Evolutionary conservation across 371 early-diverging fungal species (phyloP), one percentile per base, ranked within the genome.

Genomic region (Rhizomucor pusillus): DNA sequence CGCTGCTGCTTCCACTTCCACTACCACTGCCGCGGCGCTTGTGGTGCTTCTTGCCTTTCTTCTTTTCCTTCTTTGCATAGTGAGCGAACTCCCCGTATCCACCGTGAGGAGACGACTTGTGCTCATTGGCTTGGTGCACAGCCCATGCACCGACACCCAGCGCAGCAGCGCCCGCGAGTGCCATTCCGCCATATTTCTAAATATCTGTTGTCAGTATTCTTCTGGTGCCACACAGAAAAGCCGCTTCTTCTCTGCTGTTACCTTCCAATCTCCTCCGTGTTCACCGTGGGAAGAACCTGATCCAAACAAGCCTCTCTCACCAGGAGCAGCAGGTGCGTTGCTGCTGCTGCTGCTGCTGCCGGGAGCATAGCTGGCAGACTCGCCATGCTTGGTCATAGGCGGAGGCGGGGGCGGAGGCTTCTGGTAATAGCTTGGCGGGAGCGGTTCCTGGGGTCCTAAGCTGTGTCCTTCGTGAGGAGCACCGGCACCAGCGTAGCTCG

Each of bases 161-260:
- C 20, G 65, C 71, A 7, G 71, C 76, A 44, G 67, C 72, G 49
- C 69, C 76, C 35, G 67, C 73, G 50, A 70, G 50, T 2, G 68
- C 73, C 33, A 60, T 62, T 46, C 72, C 72, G 56, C 73, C 76
- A 48, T 63, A 63, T 67, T 69, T 75, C 76, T 75, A 56, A 33
- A 16, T 24, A 33, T 13, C 35, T 9, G 19, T 35, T 11, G 13
- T 5, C 9, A 11, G 10, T 10, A 9, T 9, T 9, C 14, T 44
- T 44, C 9, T 44, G 14, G 9, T 29, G 34, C 19, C 41, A 34
- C n/a, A n/a, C n/a, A n/a, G n/a, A n/a, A n/a, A n/a, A n/a, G n/a
- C n/a, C n/a, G n/a, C n/a, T n/a, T n/a, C n/a, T n/a, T n/a, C n/a
- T n/a, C 3, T 56, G 36, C 3, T 43, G 5, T 5, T 19, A 37